phyloP scores from a whole-genome alignment of 164 flowering plant genomes.

The Stephania japonica region DNA sequence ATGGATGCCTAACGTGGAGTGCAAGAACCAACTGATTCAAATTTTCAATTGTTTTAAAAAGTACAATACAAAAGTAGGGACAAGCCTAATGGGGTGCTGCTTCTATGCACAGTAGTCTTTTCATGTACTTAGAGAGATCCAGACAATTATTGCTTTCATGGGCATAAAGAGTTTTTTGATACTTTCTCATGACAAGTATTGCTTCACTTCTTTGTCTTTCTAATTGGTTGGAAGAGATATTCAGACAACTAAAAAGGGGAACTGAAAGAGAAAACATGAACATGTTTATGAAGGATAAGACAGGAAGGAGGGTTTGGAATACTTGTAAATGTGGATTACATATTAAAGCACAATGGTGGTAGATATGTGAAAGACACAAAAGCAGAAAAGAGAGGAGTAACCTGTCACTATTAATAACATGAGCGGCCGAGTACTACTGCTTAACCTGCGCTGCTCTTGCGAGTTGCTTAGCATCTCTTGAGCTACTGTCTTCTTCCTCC shows the following conservation, averaged over 20 bases:
- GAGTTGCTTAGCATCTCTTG: not conserved
- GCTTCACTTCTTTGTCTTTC: not conserved
- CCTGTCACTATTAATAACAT: not conserved
- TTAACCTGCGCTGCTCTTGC: not conserved
- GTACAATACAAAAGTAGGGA: not conserved
- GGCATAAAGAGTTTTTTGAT: not conserved
- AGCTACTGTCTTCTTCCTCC: not conserved
- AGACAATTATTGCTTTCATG: not conserved
- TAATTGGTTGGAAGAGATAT: not conserved
- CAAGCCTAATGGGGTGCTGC: not conserved
- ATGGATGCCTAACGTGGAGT: constrained; percentile 3
- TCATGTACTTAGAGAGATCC: not conserved
- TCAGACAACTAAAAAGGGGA: not conserved
- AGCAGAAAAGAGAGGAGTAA: not conserved
- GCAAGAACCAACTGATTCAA: not conserved
- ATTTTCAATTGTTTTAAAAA: not conserved
- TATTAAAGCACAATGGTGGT: not conserved
- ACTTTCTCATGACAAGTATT: no score
- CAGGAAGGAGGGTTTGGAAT: not conserved
- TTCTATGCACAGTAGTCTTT: not conserved
- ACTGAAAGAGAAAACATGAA: not conserved
- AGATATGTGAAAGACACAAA: not conserved
- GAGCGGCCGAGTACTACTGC: not conserved
- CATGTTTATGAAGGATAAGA: not conserved
- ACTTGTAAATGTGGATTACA: constrained; percentile 7